Base-by-base conservation (phyloP, 805 yeast genomes). In the Lipomyces starkeyi region DNA sequence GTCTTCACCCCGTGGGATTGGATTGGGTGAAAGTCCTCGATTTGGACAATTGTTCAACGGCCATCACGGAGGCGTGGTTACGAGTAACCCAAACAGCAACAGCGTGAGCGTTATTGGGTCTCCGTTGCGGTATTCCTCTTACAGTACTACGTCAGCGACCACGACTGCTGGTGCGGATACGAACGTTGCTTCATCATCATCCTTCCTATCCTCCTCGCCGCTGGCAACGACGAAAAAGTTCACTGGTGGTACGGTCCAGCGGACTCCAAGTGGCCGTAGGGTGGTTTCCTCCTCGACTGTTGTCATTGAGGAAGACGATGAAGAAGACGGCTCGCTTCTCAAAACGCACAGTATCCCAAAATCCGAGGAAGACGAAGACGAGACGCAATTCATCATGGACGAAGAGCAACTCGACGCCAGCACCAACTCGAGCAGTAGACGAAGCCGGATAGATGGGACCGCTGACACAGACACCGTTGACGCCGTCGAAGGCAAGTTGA, bases 321-420 rank as follows among this genome's bases (percentile, higher is more conserved):
- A 66, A n/a, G 62, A 35, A 9, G 59, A 63, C n/a, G 34, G 20
- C 55, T 13, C 20, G 37, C 34, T 13, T 14, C 22, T 17, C 22
- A 14, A 29, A 22, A n/a, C 54, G n/a, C 35, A n/a, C 20, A 29
- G 58, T 34, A 63, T 35, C 54, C 54, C 9, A 8, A 57, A 17
- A 13, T 58, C 27, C 29, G 53, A 53, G 29, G 59, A 17, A 32
- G 67, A 62, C 4, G 71, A 68, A 3, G 64, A 65, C 49, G 70
- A 63, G 58, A 69, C 59, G 61, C 72, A 69, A 56, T 69, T 69
- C 52, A 40, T 69, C 40, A 69, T 69, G 72, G 72, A 69, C 58
- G 72, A 69, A 47, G 72, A 69, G 49, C 62, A 59, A 27, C 40
- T 59, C 22, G 56, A 34, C 22, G 20, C 3, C 49, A n/a, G 49